These are phyloP conservation scores for Friedmanniomyces endolithicus DNA, from an alignment of 495 filamentous ascomycete genomes.

Conservation along the genomic window DNA sequence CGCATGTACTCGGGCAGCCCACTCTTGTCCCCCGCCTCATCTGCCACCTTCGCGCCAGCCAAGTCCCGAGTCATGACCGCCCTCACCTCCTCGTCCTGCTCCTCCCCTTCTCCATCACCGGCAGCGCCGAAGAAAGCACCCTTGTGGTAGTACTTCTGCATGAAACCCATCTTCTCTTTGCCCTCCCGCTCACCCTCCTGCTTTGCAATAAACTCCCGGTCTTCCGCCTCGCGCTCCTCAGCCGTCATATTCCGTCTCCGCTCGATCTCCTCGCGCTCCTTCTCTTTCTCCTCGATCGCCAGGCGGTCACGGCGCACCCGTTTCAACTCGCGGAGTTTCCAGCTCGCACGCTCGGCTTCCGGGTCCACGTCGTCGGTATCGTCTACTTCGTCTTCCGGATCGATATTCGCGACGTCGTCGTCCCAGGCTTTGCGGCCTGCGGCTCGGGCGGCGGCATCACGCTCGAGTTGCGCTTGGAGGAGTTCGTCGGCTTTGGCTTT, in stretches of 20 bases:
- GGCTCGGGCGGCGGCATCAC: constrained; percentile 60
- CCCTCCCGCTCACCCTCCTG: constrained; percentile 74
- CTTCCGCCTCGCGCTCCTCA: constrained; percentile 78
- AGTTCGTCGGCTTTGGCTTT: constrained; percentile 61
- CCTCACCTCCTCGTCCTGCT: constrained; percentile 57
- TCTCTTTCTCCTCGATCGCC: constrained; percentile 70
- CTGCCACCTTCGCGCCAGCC: constrained; percentile 65
- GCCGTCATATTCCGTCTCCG: constrained; percentile 73
- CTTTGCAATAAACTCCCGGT: constrained; percentile 58
- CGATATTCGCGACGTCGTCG: constrained; percentile 50
- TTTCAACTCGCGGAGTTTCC: constrained; percentile 86
- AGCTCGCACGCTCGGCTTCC: constrained; percentile 79
- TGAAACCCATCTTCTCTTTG: constrained; percentile 73
- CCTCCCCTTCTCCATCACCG: constrained; percentile 43
- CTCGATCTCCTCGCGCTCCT: constrained; percentile 81
- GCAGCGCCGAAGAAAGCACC: constrained; percentile 84
- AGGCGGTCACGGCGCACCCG: constrained; percentile 76
- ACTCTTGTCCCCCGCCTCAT: constrained; percentile 68
- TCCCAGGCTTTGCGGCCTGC: constrained; percentile 76
- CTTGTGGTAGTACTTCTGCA: constrained; percentile 96
- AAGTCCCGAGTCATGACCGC: constrained; percentile 63
- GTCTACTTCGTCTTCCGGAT: constrained; percentile 57
- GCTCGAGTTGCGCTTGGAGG: constrained; percentile 77
- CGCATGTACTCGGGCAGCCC: constrained; percentile 86
- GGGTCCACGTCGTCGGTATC: constrained; percentile 78